Evolutionary conservation across 2,329 filamentous ascomycete genomes (phyloP), one percentile per base, ranked within the genome.

Genomic region (Gnomoniopsis sp.): DNA sequence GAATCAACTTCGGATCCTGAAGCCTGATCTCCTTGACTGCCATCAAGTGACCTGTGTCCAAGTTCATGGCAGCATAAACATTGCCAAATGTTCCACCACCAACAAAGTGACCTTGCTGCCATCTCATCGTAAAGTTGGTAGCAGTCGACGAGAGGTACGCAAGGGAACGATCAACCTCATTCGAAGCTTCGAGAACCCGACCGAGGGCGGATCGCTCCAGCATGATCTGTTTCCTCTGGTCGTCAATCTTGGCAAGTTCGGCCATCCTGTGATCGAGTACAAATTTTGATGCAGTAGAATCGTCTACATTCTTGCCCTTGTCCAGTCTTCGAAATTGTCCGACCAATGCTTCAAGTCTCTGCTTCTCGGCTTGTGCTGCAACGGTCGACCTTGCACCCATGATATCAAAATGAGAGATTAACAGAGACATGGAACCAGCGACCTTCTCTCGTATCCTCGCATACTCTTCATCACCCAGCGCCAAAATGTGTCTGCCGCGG

Each of bases 371-470:
- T 74, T 97, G 92, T 4, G 95, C 95, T 12, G 95, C 95, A 63
- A 97, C 82, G 46, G 88, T 97, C 7, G 93, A 96, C 68, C 93
- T 87, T 26, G 95, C 95, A 23, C 95, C 95, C 89, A 99, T 96
- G 74, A 99, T 98, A 72, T 99, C 95, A 68, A 99, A 99, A 74
- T 99, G 95, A 11, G 93, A 97, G 65, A 99, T 98, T 51, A 99
- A 80, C 23, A 99, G 82, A 21, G 91, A 93, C 95, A 99, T 99
- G 73, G 95, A 99, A 0, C 93, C 93, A 10, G 92, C 92, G 6
- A 99, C 95, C 73, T 97, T 98, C 59, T 86, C 81, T 48, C 93
- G 85, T 62, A 99, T 79, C 63, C 83, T 87, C 6, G 87, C 84
- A 71, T 96, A 99, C 69, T 99, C 93, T 44, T 89, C 85, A 59